Evolutionary conservation across 2,329 filamentous ascomycete genomes (phyloP), one percentile per base, ranked within the genome.

Genomic region (Mycogone perniciosa): DNA sequence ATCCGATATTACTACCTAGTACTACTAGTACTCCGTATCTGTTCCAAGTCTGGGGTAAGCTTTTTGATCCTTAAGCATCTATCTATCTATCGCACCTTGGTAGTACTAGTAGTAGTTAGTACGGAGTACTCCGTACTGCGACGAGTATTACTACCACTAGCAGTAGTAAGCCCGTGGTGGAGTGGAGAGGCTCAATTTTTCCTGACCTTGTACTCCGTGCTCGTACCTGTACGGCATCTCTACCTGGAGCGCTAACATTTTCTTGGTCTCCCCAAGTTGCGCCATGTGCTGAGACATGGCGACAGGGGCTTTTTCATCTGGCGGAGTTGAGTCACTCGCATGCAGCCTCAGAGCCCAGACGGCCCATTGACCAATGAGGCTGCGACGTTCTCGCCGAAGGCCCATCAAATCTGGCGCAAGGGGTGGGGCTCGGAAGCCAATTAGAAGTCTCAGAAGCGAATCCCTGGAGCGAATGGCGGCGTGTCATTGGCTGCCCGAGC

Each of bases 371-470:
- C 68, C 63, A 70, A 70, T 65, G 44, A 61, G 40, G 42, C 52
- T 39, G 46, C 52, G 44, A 40, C 52, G 52, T 57, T 43, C 62
- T 65, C 67, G 67, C 68, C 67, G 68, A 70, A 67, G 60, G 54
- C 51, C 59, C 56, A 59, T 56, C 49, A 50, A 45, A 50, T 55
- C 51, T 58, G 59, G 60, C 59, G 64, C 58, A 57, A 47, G 30
- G 33, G 47, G 60, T 59, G 64, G 64, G 56, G n/a, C 51, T 0
- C 0, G 0, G 0, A 1, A 26, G 9, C 68, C 68, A 71, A 70
- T 69, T 7, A 45, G 2, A 5, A 6, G 2, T 4, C 9, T 5
- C 2, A 1, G 9, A 51, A n/a, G 38, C 46, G 37, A 46, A 50
- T 56, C 54, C 58, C 50, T 27, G 45, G 54, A 27, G 27, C 9